phyloP scores from a whole-genome alignment of 768 basidiomycete genomes.

The Flagelloscypha sp. region DNA sequence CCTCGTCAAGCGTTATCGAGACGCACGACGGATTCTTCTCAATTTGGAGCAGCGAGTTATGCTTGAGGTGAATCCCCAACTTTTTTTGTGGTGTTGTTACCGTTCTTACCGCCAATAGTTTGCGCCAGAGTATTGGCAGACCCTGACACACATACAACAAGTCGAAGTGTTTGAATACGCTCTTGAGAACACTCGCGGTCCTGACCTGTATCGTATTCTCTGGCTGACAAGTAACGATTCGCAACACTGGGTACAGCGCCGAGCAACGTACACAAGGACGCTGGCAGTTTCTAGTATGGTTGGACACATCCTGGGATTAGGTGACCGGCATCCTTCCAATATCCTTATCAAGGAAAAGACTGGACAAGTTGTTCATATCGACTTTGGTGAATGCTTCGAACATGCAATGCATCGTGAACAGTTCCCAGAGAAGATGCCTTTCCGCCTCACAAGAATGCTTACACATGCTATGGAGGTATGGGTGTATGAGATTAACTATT shows the following conservation, averaged over 20 bases:
- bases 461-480: conserved; percentile 60
- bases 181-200: conserved; percentile 59
- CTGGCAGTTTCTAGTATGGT: conserved; percentile 60
- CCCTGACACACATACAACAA: conserved; percentile 54
- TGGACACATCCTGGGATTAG: conserved; percentile 60
- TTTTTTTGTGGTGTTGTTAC: neutral
- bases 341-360: conserved; percentile 48
- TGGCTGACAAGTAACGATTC: conserved; percentile 60
- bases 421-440: conserved; percentile 61
- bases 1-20: conserved; percentile 54
- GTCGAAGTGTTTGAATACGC: conserved; percentile 66
- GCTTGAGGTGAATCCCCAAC: conserved; percentile 45
- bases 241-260: conserved; percentile 57
- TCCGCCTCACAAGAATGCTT: conserved; percentile 60
- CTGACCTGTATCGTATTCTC: conserved; percentile 56
- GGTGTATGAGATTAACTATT: neutral
- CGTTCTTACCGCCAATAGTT: too few species aligned
- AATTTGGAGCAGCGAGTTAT: conserved; percentile 62
- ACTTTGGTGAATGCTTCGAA: conserved; percentile 60
- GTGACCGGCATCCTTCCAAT: conserved; percentile 60
- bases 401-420: conserved; percentile 55
- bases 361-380: conserved; percentile 56
- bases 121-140: conserved; percentile 60
- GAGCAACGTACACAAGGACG: conserved; percentile 54
- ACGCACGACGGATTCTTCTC: conserved; percentile 53